Evolutionary conservation across 306 rosid species (phyloP), one percentile per base, ranked within the genome.

Genomic region (Geum urbanum): DNA sequence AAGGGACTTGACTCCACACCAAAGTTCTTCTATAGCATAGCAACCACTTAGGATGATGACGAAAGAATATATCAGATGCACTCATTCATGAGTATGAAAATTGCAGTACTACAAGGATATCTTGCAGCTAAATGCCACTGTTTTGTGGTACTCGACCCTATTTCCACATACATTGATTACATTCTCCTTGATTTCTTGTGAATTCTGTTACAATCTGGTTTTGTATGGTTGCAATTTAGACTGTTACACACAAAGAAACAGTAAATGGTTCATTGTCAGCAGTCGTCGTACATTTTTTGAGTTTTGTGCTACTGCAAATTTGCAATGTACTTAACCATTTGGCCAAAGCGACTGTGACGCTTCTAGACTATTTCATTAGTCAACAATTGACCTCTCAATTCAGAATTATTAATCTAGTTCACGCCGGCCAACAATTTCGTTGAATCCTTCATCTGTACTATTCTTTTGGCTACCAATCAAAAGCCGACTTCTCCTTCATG

Each of bases 311-410:
- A 32, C 37, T 32, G 37, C 37, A 32, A 32, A 32, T 32, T 32
- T 32, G 37, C 37, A 32, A 32, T 2, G 37, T n/a, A n/a, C 67
- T 59, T 59, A 59, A 59, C 58, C 62, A 49, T 69, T 61, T 18
- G 69, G 53, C 44, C 69, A 61, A 72, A 40, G 62, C 27, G 27
- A 48, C 62, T 24, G 32, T 59, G 20, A 0, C 47, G 18, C 8
- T 4, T 20, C 5, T 52, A 0, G 4, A 3, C 12, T n/a, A 4
- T 52, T 52, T 51, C 22, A 5, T 32, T 16, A 19, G 24, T n/a
- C 57, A n/a, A n/a, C 20, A 11, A n/a, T 22, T 56, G 40, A 56
- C 40, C 37, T 32, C 37, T 32, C 37, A 32, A 32, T 24, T 56
- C n/a, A 5, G 0, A 4, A 10, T 19, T 19, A 24, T 8, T 54